Percentiles rank a stretch among this genome's conserved stretches.
Conservation (phyloP, 352 stramenopile species). For the Pythium utonaiense region DNA sequence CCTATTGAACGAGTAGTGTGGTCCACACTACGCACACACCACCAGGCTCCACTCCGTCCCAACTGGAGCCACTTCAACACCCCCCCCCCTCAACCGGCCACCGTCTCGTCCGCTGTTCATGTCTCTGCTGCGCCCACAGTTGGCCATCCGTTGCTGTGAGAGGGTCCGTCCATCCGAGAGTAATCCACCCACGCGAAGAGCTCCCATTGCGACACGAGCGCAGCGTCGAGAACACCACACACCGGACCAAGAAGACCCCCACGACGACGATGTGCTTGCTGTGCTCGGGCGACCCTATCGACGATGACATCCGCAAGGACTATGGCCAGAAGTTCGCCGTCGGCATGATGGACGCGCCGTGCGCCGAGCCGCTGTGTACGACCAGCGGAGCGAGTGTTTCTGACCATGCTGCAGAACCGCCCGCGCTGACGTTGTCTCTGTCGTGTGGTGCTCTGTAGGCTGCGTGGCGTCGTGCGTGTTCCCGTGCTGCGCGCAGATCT, state of each 20-base stretch:
- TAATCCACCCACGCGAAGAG: no score
- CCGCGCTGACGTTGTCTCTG: not conserved
- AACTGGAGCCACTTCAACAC: not conserved
- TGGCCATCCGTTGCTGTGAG: not conserved
- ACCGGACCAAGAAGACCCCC: no score
- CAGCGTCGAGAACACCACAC: no score
- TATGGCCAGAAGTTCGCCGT: slow-evolving; percentile 82
- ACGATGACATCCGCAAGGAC: slow-evolving; percentile 59
- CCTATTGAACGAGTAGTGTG: not conserved
- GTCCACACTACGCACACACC: not conserved
- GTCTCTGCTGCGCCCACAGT: not conserved
- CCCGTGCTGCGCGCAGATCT: slow-evolving; percentile 86
- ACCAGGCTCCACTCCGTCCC: no score
- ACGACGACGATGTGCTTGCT: slow-evolving; percentile 49
- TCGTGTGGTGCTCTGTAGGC: slow-evolving; percentile 24
- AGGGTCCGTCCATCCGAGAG: no score
- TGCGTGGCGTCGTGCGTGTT: slow-evolving; percentile 77
- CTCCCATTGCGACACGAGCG: no score
- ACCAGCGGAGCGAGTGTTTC: no score
- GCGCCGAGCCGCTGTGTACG: slow-evolving; percentile 81
- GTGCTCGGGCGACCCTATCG: slow-evolving; percentile 66
- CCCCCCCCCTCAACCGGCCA: no score
- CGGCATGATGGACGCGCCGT: slow-evolving; percentile 84
- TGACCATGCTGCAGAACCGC: no score
- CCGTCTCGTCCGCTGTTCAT: no score